Evolutionary conservation across 305 asterid species (phyloP), one percentile per base, ranked within the genome.

Genomic region (Solanum hybrid): DNA sequence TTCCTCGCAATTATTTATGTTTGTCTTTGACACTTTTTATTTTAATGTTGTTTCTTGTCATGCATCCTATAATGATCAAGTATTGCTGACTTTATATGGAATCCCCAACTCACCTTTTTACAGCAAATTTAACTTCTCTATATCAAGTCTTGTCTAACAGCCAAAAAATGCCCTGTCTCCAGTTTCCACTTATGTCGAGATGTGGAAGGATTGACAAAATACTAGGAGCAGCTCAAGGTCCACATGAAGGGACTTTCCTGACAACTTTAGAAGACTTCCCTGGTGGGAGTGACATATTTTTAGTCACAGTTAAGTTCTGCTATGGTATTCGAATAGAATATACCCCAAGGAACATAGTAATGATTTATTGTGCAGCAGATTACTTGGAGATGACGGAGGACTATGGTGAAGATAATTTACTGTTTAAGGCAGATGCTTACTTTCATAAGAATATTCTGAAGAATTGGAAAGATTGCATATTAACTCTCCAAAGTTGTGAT

Each of bases 161-260:
- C 60, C 19, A 34, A 82, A n/a, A 79, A 69, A 60, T 91, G 90
- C 80, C 36, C 91, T 29, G 40, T 91, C 37, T 92, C 91, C 95
- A 97, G 99, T 97, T 97, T 92, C 99, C 99, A 87, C 97, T 97
- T 90, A 88, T 95, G 89, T 95, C 99, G 90, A 95, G 94, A 91
- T 96, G 98, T 87, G 99, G 98, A 86, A 95, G 88, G 94, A 94
- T 97, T 91, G 94, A 94, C 78, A 91, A 94, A 78, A 89, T 91
- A 78, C 34, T 95, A 19, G 98, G 96, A 92, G 94, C 92, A 90
- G 91, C 93, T 85, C 94, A 90, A 91, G 92, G 71, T 86, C 86
- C 93, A 84, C 34, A 81, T 31, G 93, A 92, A 78, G 88, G 84
- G 84, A 89, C 90, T 89, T 88, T 87, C 40, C 76, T 87, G 76